phyloP scores from a whole-genome alignment of 306 rosid species.

The Cyamopsis tetragonoloba region DNA sequence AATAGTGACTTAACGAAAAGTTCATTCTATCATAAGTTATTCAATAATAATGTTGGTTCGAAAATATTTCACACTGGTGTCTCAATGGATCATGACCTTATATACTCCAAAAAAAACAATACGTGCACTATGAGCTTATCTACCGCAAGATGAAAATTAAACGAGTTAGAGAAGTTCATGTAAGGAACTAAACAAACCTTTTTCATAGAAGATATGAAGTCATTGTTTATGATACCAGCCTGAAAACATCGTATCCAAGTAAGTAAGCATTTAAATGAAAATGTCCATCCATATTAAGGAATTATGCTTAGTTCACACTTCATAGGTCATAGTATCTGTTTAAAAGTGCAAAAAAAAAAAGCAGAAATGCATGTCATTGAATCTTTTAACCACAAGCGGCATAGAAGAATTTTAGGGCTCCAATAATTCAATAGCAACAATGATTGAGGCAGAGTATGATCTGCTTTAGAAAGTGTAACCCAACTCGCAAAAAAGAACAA shows the following conservation, averaged over 20 bases:
- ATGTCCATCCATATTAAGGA: conserved; percentile 1
- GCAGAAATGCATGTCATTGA: neutral
- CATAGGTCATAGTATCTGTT: neutral
- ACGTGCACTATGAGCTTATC: neutral
- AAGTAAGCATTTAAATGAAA: neutral
- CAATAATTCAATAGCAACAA: too few species aligned
- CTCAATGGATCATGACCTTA: neutral
- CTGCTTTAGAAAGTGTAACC: too few species aligned
- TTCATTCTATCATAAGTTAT: neutral
- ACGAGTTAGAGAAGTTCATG: conserved; percentile 4
- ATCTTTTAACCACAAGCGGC: conserved; percentile 16
- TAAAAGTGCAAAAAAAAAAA: neutral
- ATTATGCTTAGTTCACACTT: too few species aligned
- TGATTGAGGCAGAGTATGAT: too few species aligned
- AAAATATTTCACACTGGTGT: neutral
- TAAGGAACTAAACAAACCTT: conserved; percentile 57
- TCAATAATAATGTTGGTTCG: neutral
- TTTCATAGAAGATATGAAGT: conserved; percentile 78
- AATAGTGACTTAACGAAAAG: neutral
- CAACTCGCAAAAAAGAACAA: too few species aligned
- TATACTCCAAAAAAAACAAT: neutral
- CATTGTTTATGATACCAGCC: conserved; percentile 60
- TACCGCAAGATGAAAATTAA: neutral
- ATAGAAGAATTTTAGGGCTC: too few species aligned
- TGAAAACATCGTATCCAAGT: conserved; percentile 34